phyloP scores from a whole-genome alignment of 2,329 filamentous ascomycete genomes.

The Nannizziopsis arthrosporioides region DNA sequence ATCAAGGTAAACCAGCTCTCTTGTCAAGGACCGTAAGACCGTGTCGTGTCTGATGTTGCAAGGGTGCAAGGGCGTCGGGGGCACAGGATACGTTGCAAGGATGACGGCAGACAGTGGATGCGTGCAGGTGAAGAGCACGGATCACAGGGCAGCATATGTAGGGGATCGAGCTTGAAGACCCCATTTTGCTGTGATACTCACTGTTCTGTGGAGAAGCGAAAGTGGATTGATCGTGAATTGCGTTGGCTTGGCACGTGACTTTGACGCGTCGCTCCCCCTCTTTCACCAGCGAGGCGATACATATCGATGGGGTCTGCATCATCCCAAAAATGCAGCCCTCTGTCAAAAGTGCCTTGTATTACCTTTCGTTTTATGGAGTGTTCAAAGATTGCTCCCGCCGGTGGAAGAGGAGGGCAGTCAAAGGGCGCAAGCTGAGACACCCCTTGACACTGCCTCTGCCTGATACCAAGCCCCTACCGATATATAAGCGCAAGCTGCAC shows the following conservation, averaged over 20 bases:
- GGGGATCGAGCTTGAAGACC: too few relatives aligned
- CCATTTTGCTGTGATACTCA: too few relatives aligned
- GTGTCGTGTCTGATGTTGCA: constrained; percentile 55
- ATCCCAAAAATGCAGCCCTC: constrained; percentile 1
- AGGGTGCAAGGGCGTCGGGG: constrained; percentile 52
- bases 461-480: constrained; percentile 1
- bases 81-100: constrained; percentile 65
- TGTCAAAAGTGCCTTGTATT: constrained; percentile 4
- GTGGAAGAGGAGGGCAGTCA: neutral
- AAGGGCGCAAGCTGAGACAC: constrained; percentile 3
- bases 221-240: neutral
- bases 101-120: too few relatives aligned
- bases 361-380: constrained; percentile 8
- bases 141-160: too few relatives aligned
- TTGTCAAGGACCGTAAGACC: too few relatives aligned
- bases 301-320: neutral
- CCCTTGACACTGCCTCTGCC: constrained; percentile 7
- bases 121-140: too few relatives aligned
- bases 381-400: constrained; percentile 3
- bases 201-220: too few relatives aligned
- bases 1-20: too few relatives aligned
- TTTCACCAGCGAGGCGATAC: too few relatives aligned
- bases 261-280: neutral
- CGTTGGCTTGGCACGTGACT: neutral
- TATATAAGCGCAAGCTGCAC: constrained; percentile 1